These are phyloP conservation scores for Amaranthus cruentus DNA, from an alignment of 148 eudicot genomes.

Conservation along the genomic window DNA sequence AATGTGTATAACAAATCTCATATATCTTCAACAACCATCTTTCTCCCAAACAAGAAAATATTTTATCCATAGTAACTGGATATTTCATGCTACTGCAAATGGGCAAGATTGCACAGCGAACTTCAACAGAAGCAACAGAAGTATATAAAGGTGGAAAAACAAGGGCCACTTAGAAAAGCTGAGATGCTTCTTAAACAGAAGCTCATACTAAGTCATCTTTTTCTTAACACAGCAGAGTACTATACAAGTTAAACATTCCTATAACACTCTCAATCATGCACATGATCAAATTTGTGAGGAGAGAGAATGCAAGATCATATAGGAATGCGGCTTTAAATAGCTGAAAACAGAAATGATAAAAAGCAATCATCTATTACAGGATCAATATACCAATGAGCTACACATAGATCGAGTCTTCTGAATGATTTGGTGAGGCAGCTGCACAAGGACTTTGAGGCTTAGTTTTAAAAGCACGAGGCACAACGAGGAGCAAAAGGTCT, in stretches of 20 bases:
- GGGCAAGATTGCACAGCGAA: conserved; percentile 17
- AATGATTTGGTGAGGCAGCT: conserved; percentile 70
- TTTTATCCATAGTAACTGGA: no score
- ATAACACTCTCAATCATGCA: conserved; percentile 41
- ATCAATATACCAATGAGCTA: conserved; percentile 22
- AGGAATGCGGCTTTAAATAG: conserved; percentile 60
- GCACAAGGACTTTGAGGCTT: conserved; percentile 44
- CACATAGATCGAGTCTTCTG: conserved; percentile 32
- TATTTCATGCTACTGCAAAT: conserved; percentile 28
- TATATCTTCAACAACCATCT: background rate
- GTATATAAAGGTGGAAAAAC: conserved; percentile 18
- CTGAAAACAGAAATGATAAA: conserved; percentile 61
- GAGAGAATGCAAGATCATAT: conserved; percentile 36
- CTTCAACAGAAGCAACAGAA: conserved; percentile 21
- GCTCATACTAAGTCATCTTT: conserved; percentile 56
- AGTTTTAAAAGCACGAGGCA: no score
- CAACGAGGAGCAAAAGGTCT: no score
- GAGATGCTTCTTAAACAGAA: conserved; percentile 64
- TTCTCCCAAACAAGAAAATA: background rate
- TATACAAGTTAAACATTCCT: conserved; percentile 77
- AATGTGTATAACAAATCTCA: background rate
- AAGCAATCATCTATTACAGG: conserved; percentile 37
- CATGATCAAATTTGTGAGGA: conserved; percentile 39
- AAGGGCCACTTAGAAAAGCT: conserved; percentile 49
- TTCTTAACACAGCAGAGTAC: conserved; percentile 81